Percentiles rank a stretch among this genome's conserved stretches.
phyloP scores from a whole-genome alignment of 176 grass and related monocot species.

The Oryza coarctata region DNA sequence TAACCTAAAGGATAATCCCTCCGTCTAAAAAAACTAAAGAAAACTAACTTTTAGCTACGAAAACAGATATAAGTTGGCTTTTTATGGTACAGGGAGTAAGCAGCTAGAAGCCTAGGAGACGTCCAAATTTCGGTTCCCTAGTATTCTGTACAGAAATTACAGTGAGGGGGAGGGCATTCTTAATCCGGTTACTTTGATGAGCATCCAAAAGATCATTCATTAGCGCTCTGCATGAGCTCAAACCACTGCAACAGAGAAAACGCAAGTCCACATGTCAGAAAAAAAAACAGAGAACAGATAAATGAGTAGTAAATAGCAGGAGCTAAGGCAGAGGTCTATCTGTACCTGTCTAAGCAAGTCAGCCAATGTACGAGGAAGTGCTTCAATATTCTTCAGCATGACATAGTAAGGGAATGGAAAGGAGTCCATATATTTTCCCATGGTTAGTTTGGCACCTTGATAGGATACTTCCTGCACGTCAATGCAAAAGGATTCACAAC shows the following conservation, averaged over 20 bases:
- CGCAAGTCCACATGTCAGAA: neutral
- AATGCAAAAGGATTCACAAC: conserved; percentile 24
- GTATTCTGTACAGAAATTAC: conserved; percentile 1
- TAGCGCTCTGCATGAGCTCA: conserved; percentile 78
- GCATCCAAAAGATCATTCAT: conserved; percentile 43
- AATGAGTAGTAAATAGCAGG: neutral
- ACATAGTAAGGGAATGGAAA: conserved; percentile 95
- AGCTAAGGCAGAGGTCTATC: neutral
- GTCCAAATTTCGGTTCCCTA: neutral
- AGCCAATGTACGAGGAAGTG: conserved; percentile 81
- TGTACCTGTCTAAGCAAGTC: conserved; percentile 94
- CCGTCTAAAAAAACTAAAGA: too few relatives aligned
- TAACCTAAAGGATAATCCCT: neutral
- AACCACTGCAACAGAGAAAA: conserved; percentile 72
- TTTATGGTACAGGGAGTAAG: too few relatives aligned
- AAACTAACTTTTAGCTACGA: too few relatives aligned
- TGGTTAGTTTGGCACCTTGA: conserved; percentile 33
- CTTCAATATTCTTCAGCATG: conserved; percentile 75
- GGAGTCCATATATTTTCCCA: conserved; percentile 69
- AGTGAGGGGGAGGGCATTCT: neutral
- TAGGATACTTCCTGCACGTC: conserved; percentile 56
- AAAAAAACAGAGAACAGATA: conserved; percentile 1
- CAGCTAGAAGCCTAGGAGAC: neutral
- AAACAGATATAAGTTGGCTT: too few relatives aligned
- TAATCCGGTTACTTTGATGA: neutral